Percentiles rank a stretch among this genome's conserved stretches.
Conservation (phyloP, 768 basidiomycete species). For the Boletus barrowsii region DNA sequence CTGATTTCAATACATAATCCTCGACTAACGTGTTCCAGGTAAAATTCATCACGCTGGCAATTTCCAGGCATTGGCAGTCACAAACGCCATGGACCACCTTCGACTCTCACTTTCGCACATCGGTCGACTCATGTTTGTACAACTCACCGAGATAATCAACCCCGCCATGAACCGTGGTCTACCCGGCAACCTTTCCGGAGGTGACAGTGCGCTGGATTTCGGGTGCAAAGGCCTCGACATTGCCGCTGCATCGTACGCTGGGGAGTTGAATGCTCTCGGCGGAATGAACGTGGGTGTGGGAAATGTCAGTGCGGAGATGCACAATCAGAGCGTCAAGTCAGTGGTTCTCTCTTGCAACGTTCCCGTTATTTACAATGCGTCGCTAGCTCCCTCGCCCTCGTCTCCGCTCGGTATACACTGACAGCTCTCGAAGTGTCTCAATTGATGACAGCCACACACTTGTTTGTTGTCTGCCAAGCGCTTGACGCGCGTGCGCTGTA, state of each 20-base stretch:
- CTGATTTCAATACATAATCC: accelerated
- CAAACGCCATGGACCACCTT: slow-evolving; percentile 86
- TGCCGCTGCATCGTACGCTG: slow-evolving; percentile 74
- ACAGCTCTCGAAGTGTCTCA: slow-evolving; percentile 76
- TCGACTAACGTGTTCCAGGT: slow-evolving; percentile 27
- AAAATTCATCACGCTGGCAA: slow-evolving; percentile 80
- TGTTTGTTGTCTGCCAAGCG: slow-evolving; percentile 80
- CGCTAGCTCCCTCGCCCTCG: slow-evolving; percentile 74
- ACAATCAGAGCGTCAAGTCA: slow-evolving; percentile 89
- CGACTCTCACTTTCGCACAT: slow-evolving; percentile 69
- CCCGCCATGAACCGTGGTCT: slow-evolving; percentile 69
- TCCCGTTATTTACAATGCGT: not conserved
- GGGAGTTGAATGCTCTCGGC: slow-evolving; percentile 76
- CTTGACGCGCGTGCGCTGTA: slow-evolving; percentile 80
- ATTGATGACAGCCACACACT: slow-evolving; percentile 68
- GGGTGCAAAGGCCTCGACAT: slow-evolving; percentile 85
- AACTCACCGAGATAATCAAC: slow-evolving; percentile 57
- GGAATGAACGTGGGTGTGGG: slow-evolving; percentile 77
- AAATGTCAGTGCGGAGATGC: slow-evolving; percentile 87
- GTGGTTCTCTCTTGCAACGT: slow-evolving; percentile 23
- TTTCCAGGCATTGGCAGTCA: slow-evolving; percentile 86
- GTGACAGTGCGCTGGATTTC: slow-evolving; percentile 79
- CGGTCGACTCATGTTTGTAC: slow-evolving; percentile 67
- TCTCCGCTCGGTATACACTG: slow-evolving; percentile 79
- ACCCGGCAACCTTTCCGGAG: slow-evolving; percentile 75